Evolutionary conservation across 495 filamentous ascomycete genomes (phyloP).

Genomic region (Penicillium alfredii): DNA sequence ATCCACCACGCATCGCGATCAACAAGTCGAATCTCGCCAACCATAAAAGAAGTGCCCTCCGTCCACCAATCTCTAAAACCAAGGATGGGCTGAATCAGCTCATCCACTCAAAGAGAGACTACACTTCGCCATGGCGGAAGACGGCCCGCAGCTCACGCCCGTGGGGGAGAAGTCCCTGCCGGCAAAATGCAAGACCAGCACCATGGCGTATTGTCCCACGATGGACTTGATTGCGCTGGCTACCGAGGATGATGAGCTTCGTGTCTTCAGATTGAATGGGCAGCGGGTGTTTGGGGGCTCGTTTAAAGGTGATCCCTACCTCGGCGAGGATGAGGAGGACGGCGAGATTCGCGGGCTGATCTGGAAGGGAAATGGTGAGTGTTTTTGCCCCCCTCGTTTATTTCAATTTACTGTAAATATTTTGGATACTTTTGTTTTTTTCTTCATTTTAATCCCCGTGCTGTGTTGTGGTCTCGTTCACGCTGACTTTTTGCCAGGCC

Average conservation of each 20-base stretch:
- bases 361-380: constrained; percentile 78
- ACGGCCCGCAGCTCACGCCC: constrained; percentile 33
- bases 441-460: too few relatives aligned
- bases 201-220: constrained; percentile 69
- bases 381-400: background rate
- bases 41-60: constrained; percentile 2
- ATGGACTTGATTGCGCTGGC: constrained; percentile 75
- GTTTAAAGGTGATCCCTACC: constrained; percentile 41
- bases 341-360: constrained; percentile 50
- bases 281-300: constrained; percentile 60
- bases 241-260: constrained; percentile 56
- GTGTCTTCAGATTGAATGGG: constrained; percentile 62
- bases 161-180: constrained; percentile 53
- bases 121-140: constrained; percentile 22
- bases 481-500: constrained; percentile 38
- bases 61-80: constrained; percentile 2
- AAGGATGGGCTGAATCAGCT: constrained; percentile 18
- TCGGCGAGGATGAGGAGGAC: constrained; percentile 44
- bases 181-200: constrained; percentile 48
- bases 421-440: background rate
- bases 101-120: constrained; percentile 1
- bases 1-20: constrained; percentile 20
- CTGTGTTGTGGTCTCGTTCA: background rate
- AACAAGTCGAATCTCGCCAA: constrained; percentile 18
- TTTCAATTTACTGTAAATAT: background rate